phyloP scores from a whole-genome alignment of 768 basidiomycete species.

The Rhizopogon salebrosus region DNA sequence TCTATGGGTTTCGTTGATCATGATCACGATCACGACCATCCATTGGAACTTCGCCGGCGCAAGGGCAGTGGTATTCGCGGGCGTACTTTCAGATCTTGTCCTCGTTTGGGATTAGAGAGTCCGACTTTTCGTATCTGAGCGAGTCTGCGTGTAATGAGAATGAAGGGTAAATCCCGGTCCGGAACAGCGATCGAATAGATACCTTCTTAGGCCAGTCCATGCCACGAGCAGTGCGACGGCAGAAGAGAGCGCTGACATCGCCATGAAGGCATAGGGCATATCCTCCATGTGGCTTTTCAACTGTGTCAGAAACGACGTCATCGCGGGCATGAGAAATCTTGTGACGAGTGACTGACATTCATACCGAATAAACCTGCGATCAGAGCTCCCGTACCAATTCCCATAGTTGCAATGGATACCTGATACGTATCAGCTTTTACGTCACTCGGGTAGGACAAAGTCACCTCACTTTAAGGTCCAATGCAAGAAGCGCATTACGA shows the following conservation, averaged over 20 bases:
- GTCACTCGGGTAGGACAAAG: background rate
- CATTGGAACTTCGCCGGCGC: constrained; percentile 33
- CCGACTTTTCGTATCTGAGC: constrained; percentile 43
- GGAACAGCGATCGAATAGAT: constrained; percentile 11
- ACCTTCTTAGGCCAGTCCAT: constrained; percentile 64
- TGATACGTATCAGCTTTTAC: constrained; percentile 19
- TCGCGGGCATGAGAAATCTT: background rate
- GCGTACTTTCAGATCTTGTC: constrained; percentile 8
- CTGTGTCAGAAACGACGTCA: constrained; percentile 32
- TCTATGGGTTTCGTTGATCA: constrained; percentile 5
- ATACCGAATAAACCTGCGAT: constrained; percentile 92
- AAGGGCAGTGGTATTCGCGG: constrained; percentile 37
- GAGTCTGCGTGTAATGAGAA: constrained; percentile 25
- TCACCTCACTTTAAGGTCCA: constrained; percentile 76
- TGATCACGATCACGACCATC: constrained; percentile 31
- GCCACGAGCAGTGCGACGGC: constrained; percentile 56
- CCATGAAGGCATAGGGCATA: constrained; percentile 69
- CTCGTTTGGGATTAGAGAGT: constrained; percentile 25
- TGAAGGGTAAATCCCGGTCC: constrained; percentile 7
- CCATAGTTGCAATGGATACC: constrained; percentile 94
- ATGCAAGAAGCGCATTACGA: constrained; percentile 84
- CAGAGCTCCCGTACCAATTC: constrained; percentile 85
- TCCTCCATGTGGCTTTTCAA: constrained; percentile 71
- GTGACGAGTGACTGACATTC: constrained; percentile 61
- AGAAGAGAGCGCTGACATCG: constrained; percentile 55